Evolutionary conservation across 345 rosid species (phyloP).

Genomic region (Boechera stricta): DNA sequence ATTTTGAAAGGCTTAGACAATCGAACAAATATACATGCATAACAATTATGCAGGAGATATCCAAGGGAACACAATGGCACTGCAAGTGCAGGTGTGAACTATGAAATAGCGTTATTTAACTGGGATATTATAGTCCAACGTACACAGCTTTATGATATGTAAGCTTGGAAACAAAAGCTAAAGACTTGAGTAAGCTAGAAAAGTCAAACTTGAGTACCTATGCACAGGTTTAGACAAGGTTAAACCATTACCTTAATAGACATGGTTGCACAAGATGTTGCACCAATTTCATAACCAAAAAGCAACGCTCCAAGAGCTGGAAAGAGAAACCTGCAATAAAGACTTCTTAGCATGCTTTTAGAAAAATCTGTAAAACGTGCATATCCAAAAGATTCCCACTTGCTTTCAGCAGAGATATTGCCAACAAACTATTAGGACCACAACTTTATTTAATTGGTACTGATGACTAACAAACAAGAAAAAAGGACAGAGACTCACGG

Average conservation of each 20-base stretch:
- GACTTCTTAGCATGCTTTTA: slow-evolving; percentile 30
- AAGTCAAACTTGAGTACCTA: not conserved
- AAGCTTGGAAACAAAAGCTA: slow-evolving; percentile 5
- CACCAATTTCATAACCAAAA: slow-evolving; percentile 95
- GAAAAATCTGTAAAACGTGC: slow-evolving; percentile 9
- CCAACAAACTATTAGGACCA: slow-evolving; percentile 23
- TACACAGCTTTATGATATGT: not conserved
- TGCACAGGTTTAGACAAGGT: slow-evolving; percentile 8
- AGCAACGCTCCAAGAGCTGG: slow-evolving; percentile 96
- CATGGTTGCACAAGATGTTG: slow-evolving; percentile 93
- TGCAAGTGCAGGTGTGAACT: not conserved
- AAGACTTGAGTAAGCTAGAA: not conserved
- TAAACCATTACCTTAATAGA: slow-evolving; percentile 62
- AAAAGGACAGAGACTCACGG: slow-evolving; percentile 60
- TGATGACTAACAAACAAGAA: slow-evolving; percentile 25
- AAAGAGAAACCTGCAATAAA: slow-evolving; percentile 83
- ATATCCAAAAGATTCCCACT: slow-evolving; percentile 15
- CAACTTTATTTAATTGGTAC: not conserved
- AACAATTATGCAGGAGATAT: not conserved
- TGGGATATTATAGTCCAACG: not conserved
- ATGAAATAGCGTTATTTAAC: not conserved
- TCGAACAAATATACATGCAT: not conserved
- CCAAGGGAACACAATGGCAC: slow-evolving; percentile 5
- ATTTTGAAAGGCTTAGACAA: not conserved
- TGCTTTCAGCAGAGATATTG: slow-evolving; percentile 16